phyloP scores from a whole-genome alignment of 768 basidiomycete genomes.

The Pisolithus orientalis region DNA sequence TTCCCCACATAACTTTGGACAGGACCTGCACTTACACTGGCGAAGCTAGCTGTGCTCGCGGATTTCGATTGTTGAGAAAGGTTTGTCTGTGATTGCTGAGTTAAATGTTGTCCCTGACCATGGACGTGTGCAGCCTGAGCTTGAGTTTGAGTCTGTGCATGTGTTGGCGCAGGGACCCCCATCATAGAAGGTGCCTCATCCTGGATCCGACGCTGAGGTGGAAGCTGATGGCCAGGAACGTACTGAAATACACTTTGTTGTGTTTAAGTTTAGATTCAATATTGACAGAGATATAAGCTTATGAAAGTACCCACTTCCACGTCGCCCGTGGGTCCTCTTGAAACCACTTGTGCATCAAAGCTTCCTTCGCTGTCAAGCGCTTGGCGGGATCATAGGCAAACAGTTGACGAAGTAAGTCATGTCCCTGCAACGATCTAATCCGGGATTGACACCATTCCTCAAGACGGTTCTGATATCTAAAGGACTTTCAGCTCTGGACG shows the following conservation, averaged over 20 bases:
- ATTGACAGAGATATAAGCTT: not conserved
- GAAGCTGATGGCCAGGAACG: conserved; percentile 58
- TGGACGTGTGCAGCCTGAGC: conserved; percentile 41
- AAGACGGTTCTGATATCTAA: conserved; percentile 55
- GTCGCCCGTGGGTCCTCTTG: conserved; percentile 83
- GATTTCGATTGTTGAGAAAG: conserved; percentile 36
- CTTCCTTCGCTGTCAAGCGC: conserved; percentile 76
- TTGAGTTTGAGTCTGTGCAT: conserved; percentile 35
- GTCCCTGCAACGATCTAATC: conserved; percentile 54
- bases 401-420: conserved; percentile 78
- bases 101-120: conserved; percentile 37
- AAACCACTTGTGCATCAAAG: conserved; percentile 88
- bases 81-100: conserved; percentile 21
- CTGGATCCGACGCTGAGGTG: conserved; percentile 83
- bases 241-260: conserved; percentile 64
- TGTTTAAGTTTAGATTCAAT: not conserved
- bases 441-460: conserved; percentile 70
- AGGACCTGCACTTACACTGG: conserved; percentile 51
- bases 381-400: conserved; percentile 90
- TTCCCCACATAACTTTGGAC: conserved; percentile 23
- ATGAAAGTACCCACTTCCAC: conserved; percentile 56
- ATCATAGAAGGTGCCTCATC: conserved; percentile 91
- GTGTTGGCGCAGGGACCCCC: conserved; percentile 48
- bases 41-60: conserved; percentile 58
- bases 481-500: conserved; percentile 16